Base-by-base conservation (phyloP, 805 yeast species). In the Wickerhamomyces canadensis region DNA sequence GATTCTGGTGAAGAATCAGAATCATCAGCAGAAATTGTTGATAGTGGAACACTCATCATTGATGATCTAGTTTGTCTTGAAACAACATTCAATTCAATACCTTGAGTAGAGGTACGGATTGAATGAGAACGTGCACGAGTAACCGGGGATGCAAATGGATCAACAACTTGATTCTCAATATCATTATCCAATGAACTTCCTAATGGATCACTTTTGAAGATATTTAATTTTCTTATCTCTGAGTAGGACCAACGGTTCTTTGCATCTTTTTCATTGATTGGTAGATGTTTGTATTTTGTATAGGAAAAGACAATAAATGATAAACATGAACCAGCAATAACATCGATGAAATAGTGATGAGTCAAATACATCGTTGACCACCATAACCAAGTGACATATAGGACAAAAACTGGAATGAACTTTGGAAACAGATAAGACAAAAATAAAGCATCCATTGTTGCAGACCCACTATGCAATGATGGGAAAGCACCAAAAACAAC, bases 321-420 rank as follows among this genome's bases (percentile, higher is more conserved):
- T 39, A 93, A 67, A n/a, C 78, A 72, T 2, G 96, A 91, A 17
- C 98, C 98, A n/a, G 86, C 91, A 53, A 86, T 85, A 36, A 91
- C 74, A 58, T 91, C 98, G 42, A 91, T 78, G 55, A 93, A 93
- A 60, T 91, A 91, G 63, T 91, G 98, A 62, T 91, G 98, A 0
- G 97, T 91, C 54, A 91, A 71, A 61, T 91, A 91, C 98, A 91
- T 91, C 13, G 98, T 93, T 35, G 93, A 76, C 95, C 96, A 93
- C 98, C 98, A 91, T 49, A 93, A 72, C 94, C 95, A 87, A 45
- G 78, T 64, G n/a, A 87, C 93, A 58, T 91, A 93, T 15, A 69
- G 61, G 57, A 80, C 70, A 70, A 87, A 84, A 6, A 84, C 42
- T 7, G 82, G 78, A 1, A 77, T 68, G 33, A 67, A 67, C 29